These are phyloP conservation scores for Axilococcus clingmanii DNA, from an alignment of 139 green algal species.

Conservation along the genomic window DNA sequence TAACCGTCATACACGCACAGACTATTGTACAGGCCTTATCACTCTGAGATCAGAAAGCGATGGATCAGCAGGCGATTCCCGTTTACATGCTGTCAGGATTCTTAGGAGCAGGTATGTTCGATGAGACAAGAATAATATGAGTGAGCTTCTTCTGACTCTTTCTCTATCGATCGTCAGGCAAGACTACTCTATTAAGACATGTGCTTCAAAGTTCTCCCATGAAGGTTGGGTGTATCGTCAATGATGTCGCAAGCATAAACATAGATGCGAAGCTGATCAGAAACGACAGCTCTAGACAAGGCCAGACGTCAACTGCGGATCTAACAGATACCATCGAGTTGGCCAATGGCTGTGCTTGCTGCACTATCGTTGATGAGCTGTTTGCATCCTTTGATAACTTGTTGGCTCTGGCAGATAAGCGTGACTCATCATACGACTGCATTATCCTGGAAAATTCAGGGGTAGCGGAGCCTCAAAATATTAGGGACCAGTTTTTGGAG, in stretches of 20 bases:
- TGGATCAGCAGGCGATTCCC: too few relatives aligned
- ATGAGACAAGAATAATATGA: too few relatives aligned
- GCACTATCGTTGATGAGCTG: conserved; percentile 80
- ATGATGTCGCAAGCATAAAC: conserved; percentile 87
- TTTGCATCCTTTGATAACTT: conserved; percentile 82
- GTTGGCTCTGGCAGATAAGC: conserved; percentile 54
- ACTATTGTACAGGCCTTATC: too few relatives aligned
- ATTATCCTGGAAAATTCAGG: conserved; percentile 90
- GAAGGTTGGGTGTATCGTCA: conserved; percentile 91
- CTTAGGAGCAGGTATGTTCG: conserved; percentile 51
- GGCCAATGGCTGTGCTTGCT: conserved; percentile 88
- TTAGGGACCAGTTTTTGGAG: conserved; percentile 82
- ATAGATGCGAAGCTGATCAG: conserved; percentile 88
- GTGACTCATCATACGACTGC: conserved; percentile 58
- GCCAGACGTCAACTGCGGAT: conserved; percentile 36
- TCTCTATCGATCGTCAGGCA: too few relatives aligned
- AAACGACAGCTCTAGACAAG: too few relatives aligned
- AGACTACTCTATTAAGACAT: conserved; percentile 82
- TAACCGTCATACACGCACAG: too few relatives aligned
- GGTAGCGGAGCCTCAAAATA: conserved; percentile 85
- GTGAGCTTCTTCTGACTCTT: not conserved
- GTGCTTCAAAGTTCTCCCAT: conserved; percentile 66
- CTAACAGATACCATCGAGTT: conserved; percentile 90
- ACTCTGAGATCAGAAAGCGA: too few relatives aligned
- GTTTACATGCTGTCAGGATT: conserved; percentile 77